Base-by-base conservation (phyloP, 495 filamentous ascomycete genomes). In the Aspergillus sparsus region DNA sequence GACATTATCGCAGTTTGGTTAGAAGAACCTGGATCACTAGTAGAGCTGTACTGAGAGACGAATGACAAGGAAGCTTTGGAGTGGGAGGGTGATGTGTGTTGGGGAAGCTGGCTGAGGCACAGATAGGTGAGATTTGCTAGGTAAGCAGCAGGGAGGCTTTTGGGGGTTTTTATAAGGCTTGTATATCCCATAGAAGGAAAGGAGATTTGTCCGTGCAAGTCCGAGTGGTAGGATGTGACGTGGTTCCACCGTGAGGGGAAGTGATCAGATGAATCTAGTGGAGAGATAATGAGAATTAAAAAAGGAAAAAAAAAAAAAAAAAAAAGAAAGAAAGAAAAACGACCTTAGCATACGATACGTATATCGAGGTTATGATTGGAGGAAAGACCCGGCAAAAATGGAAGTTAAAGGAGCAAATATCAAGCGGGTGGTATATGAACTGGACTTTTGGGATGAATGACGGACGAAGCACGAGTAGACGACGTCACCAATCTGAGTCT, bases 1-100 rank as follows among this genome's bases (percentile, higher is more conserved):
- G 72, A 62, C 70, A 74, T 74, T 45, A 46, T 65, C 10, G 5
- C 44, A 21, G 15, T 16, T 18, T 47, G 44, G 9, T 1, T 16
- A 0, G 44, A n/a, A 21, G 15, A 47, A 10, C 7, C 6, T 47
- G 15, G 1, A 10, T 15, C 12, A 46, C 13, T 16, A 35, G 32
- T 39, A 15, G 12, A 27, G 8, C 2, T 53, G 9, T 34, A 31
- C 35, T 37, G 39, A 46, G 18, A 32, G 36, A n/a, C 32, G 42
- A 8, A 34, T 7, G 44, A 18, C 5, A 32, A 4, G 55, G 41
- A 41, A 54, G 52, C 31, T 21, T 41, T 10, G n/a, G 6, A 18
- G 15, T 47, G 27, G 5, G 11, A 18, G 27, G 44, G 5, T 47
- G 44, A 7, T 6, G 44, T 47, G 44, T 21, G 44, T n/a, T 36